Evolutionary conservation across 1,284 basidiomycete species (phyloP), one percentile per base, ranked within the genome.

Genomic region (Trametes versicolor): DNA sequence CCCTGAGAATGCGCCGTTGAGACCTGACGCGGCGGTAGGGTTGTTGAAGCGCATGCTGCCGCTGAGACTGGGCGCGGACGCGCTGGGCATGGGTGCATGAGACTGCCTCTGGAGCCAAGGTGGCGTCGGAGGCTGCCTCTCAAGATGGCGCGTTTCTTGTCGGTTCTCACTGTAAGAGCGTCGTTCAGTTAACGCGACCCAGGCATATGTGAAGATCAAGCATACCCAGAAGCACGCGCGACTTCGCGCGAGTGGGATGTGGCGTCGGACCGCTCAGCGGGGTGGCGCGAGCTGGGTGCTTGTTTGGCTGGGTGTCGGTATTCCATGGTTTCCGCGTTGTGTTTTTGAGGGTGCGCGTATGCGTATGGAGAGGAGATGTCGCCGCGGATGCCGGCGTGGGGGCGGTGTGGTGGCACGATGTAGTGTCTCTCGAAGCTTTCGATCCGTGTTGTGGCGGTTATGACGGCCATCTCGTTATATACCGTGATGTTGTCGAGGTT

Each of bases 391-490:
- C 52, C 51, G 9, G 52, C 36, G 6, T 29, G 34, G 17, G 29
- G 51, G 61, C 41, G 61, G 39, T 21, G 67, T 63, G 41, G 63
- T 48, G 48, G 43, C 52, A 54, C 41, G 29, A 41, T 25, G 52
- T 61, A 39, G 49, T 62, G 61, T 39, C 61, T 37, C 61, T 62
- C 54, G 54, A 45, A 36, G 39, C 39, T 36, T 29, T 62, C 54
- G 61, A 45, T 37, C 27, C 54, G 50, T 23, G 54, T 49, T 29
- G 58, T 65, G 41, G 67, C 67, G 23, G 65, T 59, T 58, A 69
- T 69, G 34, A 56, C 58, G 64, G 58, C 65, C 62, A 56, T 63
- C 55, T 29, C 25, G 57, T 58, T 69, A 64, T 66, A 66, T 58
- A 60, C 37, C 50, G 47, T 37, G 52, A 60, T n/a, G 17, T 7